phyloP scores from a whole-genome alignment of 2,329 filamentous ascomycete genomes.

The Pseudogymnoascus sp. region DNA sequence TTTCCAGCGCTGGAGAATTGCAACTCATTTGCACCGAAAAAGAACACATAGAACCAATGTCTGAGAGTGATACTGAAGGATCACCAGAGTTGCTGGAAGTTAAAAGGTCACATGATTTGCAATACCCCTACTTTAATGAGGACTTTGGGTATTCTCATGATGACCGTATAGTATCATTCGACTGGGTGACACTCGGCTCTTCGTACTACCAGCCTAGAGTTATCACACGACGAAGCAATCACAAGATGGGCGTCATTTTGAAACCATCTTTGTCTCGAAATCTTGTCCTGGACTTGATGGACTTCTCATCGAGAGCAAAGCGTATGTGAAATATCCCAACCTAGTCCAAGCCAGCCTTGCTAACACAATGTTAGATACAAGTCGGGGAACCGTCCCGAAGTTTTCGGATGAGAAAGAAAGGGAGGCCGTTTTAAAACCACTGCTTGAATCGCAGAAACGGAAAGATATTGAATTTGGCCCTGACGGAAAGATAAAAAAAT shows the following conservation, averaged over 20 bases:
- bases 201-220: conserved; percentile 49
- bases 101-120: conserved; percentile 52
- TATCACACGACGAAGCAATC: conserved; percentile 51
- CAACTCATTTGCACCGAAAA: conserved; percentile 52
- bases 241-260: conserved; percentile 53
- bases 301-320: neutral
- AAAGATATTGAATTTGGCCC: neutral
- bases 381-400: neutral
- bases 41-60: conserved; percentile 40
- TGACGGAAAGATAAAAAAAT: neutral
- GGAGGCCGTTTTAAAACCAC: conserved; percentile 1
- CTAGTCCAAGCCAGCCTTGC: neutral
- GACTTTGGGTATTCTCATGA: conserved; percentile 38
- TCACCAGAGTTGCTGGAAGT: conserved; percentile 54
- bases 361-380: neutral
- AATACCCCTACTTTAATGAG: conserved; percentile 46
- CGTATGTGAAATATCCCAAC: neutral
- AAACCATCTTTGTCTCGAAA: conserved; percentile 53
- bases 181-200: conserved; percentile 55
- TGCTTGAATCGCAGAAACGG: neutral
- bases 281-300: conserved; percentile 41
- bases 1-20: conserved; percentile 56
- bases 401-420: neutral
- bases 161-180: conserved; percentile 58
- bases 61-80: conserved; percentile 38